Conservation (phyloP, 2,329 filamentous ascomycete species). For the Talaromyces sp. region DNA sequence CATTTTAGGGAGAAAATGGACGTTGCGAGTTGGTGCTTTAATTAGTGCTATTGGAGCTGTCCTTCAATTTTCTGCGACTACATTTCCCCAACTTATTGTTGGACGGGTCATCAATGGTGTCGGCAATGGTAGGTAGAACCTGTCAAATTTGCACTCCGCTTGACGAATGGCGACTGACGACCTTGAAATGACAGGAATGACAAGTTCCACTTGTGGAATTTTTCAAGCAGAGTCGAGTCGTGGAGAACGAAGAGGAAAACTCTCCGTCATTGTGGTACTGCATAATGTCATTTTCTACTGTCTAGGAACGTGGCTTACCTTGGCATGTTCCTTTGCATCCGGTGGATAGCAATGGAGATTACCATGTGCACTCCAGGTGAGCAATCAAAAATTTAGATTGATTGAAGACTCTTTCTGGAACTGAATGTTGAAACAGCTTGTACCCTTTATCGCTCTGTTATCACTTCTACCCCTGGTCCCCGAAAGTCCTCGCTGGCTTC, state of each 20-base stretch:
- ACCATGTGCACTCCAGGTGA: constrained; percentile 46
- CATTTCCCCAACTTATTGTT: constrained; percentile 48
- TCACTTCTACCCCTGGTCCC: constrained; percentile 35
- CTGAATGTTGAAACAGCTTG: background rate
- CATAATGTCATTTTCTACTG: constrained; percentile 24
- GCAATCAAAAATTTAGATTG: constrained; percentile 36
- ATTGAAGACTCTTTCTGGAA: background rate
- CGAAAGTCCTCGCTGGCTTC: constrained; percentile 33
- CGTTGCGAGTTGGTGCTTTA: constrained; percentile 19
- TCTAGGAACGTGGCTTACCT: constrained; percentile 35
- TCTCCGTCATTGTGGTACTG: constrained; percentile 52
- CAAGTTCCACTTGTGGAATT: background rate
- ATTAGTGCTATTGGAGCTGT: background rate
- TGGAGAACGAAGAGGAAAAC: constrained; percentile 51
- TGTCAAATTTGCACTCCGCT: constrained; percentile 42
- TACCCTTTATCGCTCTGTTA: constrained; percentile 43
- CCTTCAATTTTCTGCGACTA: constrained; percentile 19
- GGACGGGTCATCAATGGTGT: constrained; percentile 52
- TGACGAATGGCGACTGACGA: background rate
- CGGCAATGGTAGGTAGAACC: constrained; percentile 51
- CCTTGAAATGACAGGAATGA: background rate
- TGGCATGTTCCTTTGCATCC: constrained; percentile 27
- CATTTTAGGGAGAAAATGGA: constrained; percentile 23
- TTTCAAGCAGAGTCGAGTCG: constrained; percentile 36
- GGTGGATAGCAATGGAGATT: constrained; percentile 23